These are phyloP conservation scores for Neospora caninum DNA, from an alignment of 169 alveolate species.

Conservation along the genomic window DNA sequence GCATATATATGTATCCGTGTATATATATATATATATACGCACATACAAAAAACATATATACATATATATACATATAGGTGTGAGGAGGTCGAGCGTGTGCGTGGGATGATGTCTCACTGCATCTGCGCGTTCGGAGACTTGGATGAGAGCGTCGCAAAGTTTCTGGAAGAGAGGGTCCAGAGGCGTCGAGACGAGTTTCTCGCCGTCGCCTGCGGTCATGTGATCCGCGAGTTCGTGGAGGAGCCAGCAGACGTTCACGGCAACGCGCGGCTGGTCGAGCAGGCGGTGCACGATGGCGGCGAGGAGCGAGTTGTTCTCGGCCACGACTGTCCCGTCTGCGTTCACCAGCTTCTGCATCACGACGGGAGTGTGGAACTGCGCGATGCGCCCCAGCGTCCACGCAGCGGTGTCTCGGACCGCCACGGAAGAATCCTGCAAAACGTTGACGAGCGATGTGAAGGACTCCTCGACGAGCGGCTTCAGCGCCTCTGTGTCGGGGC, in stretches of 20 bases:
- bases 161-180: constrained; percentile 63
- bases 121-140: constrained; percentile 67
- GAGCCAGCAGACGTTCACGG: constrained; percentile 70
- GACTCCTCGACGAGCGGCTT: constrained; percentile 86
- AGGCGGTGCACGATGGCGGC: constrained; percentile 65
- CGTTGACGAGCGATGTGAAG: constrained; percentile 83
- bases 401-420: constrained; percentile 94
- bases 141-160: constrained; percentile 66
- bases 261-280: constrained; percentile 71
- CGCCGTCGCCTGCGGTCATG: constrained; percentile 57
- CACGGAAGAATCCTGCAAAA: constrained; percentile 87
- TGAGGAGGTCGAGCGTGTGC: too few species aligned
- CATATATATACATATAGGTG: too few species aligned
- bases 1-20: background rate
- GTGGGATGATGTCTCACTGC: constrained; percentile 65
- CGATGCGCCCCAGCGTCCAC: constrained; percentile 92
- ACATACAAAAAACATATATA: too few species aligned
- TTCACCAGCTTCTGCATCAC: constrained; percentile 80
- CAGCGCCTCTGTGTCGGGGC: constrained; percentile 90
- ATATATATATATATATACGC: too few species aligned
- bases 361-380: constrained; percentile 85
- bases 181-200: constrained; percentile 26
- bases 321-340: constrained; percentile 55
- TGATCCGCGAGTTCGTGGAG: constrained; percentile 66
- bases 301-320: constrained; percentile 41